phyloP scores from a whole-genome alignment of 2,329 filamentous ascomycete species.

The Fusarium sarcochroum region DNA sequence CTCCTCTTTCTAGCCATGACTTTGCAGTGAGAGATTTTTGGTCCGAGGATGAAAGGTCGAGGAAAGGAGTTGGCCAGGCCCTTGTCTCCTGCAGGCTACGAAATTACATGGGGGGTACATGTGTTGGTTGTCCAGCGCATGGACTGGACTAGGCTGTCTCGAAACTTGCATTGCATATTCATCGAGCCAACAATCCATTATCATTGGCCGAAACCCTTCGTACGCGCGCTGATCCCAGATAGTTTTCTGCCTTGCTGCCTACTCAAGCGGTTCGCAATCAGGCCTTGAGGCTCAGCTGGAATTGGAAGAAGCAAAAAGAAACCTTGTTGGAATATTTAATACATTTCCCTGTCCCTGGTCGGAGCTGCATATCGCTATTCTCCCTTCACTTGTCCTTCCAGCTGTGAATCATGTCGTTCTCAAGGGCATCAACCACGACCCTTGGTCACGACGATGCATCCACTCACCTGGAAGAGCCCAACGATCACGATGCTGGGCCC shows the following conservation, averaged over 20 bases:
- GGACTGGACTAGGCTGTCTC: fast-evolving
- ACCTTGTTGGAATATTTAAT: neutral
- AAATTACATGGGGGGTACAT: neutral
- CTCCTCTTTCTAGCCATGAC: neutral
- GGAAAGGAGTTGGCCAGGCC: neutral
- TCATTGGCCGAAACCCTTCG: neutral
- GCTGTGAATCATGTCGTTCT: neutral
- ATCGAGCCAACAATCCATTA: neutral
- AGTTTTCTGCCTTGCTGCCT: conserved; percentile 1
- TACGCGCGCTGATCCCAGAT: neutral
- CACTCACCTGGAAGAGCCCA: neutral
- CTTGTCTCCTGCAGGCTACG: neutral
- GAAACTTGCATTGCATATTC: neutral
- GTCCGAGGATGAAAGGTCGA: neutral
- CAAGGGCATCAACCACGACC: neutral
- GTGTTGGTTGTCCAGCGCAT: neutral
- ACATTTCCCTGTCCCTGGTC: neutral
- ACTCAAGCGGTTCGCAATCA: neutral
- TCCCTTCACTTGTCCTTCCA: fast-evolving
- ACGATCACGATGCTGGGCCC: neutral
- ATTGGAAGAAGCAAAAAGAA: neutral
- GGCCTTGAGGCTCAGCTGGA: neutral
- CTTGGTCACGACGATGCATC: neutral
- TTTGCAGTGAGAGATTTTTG: fast-evolving
- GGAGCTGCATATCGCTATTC: neutral